Conservation (phyloP, 345 rosid genomes). For the Chamaenerion angustifolium region DNA sequence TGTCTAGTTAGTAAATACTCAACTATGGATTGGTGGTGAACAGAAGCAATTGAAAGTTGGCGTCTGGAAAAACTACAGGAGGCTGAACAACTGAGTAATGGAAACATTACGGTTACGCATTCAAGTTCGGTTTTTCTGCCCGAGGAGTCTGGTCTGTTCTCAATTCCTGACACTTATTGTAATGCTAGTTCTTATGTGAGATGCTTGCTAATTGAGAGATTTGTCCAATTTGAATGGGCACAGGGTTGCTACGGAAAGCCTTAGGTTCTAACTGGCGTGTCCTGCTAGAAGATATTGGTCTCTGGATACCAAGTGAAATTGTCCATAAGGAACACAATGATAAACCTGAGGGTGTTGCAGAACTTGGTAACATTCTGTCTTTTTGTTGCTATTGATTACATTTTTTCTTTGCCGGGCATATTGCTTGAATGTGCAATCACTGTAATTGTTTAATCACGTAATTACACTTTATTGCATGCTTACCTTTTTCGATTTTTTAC, state of each 20-base stretch:
- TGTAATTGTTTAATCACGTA: too few species aligned
- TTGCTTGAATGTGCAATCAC: too few species aligned
- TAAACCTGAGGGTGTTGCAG: slow-evolving; percentile 72
- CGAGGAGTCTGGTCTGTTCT: slow-evolving; percentile 65
- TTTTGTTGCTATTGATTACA: background rate
- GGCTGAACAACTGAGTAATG: slow-evolving; percentile 35
- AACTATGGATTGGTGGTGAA: slow-evolving; percentile 12
- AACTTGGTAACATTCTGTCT: slow-evolving; percentile 34
- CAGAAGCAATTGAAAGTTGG: slow-evolving; percentile 87
- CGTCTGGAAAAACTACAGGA: slow-evolving; percentile 66
- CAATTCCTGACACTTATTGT: slow-evolving; percentile 4
- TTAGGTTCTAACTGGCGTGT: slow-evolving; percentile 70
- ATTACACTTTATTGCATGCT: too few species aligned
- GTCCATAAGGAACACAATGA: slow-evolving; percentile 64
- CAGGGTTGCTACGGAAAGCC: slow-evolving; percentile 59
- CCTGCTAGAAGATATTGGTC: slow-evolving; percentile 71
- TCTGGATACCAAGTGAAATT: slow-evolving; percentile 74
- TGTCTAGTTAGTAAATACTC: background rate
- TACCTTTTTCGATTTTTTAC: too few species aligned
- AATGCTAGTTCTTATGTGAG: background rate
- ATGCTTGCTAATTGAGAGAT: background rate
- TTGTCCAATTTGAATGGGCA: slow-evolving; percentile 4
- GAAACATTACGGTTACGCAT: slow-evolving; percentile 21
- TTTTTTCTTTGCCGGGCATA: too few species aligned
- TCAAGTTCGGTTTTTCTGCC: slow-evolving; percentile 23